Conservation (phyloP, 2,329 filamentous ascomycete species). For the Aureobasidium sp. region DNA sequence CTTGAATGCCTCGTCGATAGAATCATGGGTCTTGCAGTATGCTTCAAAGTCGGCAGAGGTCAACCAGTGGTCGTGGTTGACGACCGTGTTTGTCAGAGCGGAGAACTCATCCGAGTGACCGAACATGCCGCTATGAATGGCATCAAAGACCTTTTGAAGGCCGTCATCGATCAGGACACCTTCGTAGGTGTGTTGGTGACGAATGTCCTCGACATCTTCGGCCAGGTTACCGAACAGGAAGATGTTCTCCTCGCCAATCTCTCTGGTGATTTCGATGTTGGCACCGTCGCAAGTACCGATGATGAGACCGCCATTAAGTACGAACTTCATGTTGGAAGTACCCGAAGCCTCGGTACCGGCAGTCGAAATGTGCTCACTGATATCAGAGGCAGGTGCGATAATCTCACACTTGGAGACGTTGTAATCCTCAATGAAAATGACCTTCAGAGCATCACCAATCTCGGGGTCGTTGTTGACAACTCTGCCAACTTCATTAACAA, state of each 20-base stretch:
- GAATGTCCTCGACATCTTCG: conserved; percentile 93
- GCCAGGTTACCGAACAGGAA: conserved; percentile 96
- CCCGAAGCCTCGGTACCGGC: conserved; percentile 84
- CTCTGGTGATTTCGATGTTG: conserved; percentile 57
- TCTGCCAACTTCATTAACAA: conserved; percentile 83
- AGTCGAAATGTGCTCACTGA: conserved; percentile 97
- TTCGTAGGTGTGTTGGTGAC: conserved; percentile 80
- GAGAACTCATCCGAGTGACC: conserved; percentile 70
- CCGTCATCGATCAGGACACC: conserved; percentile 67
- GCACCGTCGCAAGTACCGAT: conserved; percentile 97
- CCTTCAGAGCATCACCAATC: conserved; percentile 89
- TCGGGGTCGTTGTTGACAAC: conserved; percentile 91
- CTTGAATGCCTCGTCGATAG: conserved; percentile 87
- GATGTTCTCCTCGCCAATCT: conserved; percentile 88
- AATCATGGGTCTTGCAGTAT: conserved; percentile 81
- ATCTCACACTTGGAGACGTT: conserved; percentile 99
- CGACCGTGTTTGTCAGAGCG: conserved; percentile 76
- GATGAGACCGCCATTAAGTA: conserved; percentile 91
- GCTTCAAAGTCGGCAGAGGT: conserved; percentile 96
- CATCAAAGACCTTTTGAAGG: conserved; percentile 72
- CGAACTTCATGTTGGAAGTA: conserved; percentile 99
- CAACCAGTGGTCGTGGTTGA: conserved; percentile 93
- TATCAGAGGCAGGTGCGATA: conserved; percentile 85
- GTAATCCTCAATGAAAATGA: conserved; percentile 96
- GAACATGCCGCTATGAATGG: conserved; percentile 73